phyloP scores from a whole-genome alignment of 768 basidiomycete genomes.

The Lenzites betulinus region DNA sequence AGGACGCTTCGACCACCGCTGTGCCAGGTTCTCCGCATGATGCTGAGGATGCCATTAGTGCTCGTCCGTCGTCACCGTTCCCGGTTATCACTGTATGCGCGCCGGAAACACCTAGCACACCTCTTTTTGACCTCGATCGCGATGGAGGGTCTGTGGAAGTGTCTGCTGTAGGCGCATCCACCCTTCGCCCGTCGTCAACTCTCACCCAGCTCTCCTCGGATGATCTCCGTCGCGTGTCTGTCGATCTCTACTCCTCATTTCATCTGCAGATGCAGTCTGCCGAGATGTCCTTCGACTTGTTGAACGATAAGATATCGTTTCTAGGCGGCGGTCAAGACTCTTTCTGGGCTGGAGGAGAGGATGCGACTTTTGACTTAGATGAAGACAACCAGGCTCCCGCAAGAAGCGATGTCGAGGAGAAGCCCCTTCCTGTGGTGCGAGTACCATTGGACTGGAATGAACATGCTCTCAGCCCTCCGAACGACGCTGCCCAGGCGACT shows the following conservation, averaged over 20 bases:
- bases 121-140: not conserved
- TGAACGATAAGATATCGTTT: constrained; percentile 40
- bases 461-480: constrained; percentile 4
- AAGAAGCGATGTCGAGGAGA: constrained; percentile 26
- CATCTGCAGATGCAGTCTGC: constrained; percentile 36
- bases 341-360: constrained; percentile 27
- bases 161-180: not conserved
- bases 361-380: constrained; percentile 28
- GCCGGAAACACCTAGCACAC: constrained; percentile 10
- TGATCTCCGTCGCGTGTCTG: constrained; percentile 33
- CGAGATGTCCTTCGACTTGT: constrained; percentile 38
- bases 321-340: constrained; percentile 32
- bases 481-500: not conserved
- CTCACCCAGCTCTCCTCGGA: constrained; percentile 18
- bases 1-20: not conserved
- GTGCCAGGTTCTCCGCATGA: not conserved
- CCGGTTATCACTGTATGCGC: constrained; percentile 26
- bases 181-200: constrained; percentile 4
- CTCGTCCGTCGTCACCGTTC: constrained; percentile 7
- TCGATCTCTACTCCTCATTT: constrained; percentile 39
- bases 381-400: constrained; percentile 4
- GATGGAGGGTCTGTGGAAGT: not conserved
- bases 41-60: not conserved
- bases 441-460: not conserved
- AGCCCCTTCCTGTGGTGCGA: not conserved